Conservation (phyloP, 2,329 filamentous ascomycete species). For the Pseudocercospora vitis region DNA sequence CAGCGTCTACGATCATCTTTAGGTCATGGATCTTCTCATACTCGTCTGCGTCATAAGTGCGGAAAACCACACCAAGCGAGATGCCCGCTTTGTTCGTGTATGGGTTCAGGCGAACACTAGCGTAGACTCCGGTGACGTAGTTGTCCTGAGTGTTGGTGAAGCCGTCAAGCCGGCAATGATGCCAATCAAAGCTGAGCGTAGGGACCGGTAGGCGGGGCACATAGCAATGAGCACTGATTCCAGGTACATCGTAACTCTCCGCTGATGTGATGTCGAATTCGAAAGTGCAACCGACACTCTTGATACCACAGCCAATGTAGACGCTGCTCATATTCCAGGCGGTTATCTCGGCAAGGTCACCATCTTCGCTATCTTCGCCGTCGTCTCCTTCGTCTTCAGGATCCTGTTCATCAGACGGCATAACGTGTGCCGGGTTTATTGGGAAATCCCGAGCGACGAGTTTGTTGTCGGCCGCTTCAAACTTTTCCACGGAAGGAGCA, state of each 20-base stretch:
- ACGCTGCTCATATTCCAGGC: background rate
- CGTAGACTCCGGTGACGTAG: background rate
- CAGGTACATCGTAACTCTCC: background rate
- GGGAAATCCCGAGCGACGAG: background rate
- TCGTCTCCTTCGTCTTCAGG: too few relatives aligned
- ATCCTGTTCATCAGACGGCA: too few relatives aligned
- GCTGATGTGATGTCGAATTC: constrained; percentile 6
- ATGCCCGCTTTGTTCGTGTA: background rate
- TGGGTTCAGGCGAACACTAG: background rate
- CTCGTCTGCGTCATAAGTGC: background rate
- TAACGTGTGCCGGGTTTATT: background rate
- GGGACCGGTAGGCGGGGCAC: background rate
- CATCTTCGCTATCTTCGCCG: too few relatives aligned
- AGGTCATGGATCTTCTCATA: too few relatives aligned
- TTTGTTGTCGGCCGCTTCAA: background rate
- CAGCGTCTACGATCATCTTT: too few relatives aligned
- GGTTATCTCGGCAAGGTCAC: background rate
- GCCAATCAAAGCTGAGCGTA: too few relatives aligned
- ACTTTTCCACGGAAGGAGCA: background rate
- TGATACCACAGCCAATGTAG: background rate
- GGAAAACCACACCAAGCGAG: background rate
- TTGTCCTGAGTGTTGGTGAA: background rate
- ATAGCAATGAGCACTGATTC: background rate
- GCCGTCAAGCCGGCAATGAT: background rate
- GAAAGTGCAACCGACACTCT: constrained; percentile 2